Conservation (phyloP, 805 yeast genomes). For the Candida nemodendra region DNA sequence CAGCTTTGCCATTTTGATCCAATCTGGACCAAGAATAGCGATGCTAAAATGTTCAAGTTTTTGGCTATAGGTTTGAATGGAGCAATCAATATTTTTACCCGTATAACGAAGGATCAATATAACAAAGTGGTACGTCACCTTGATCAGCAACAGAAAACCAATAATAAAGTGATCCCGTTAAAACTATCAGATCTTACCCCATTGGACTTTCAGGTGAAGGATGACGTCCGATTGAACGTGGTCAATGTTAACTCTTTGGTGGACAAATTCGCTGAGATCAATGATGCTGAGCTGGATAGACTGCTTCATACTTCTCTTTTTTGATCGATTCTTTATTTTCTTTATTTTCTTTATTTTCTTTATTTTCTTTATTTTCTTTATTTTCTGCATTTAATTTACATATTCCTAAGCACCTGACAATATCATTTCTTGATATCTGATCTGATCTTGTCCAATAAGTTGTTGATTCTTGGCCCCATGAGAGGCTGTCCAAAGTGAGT, state of each 20-base stretch:
- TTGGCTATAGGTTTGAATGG: conserved; percentile 40
- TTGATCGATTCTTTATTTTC: too few species aligned
- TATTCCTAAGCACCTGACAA: too few species aligned
- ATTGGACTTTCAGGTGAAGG: conserved; percentile 5
- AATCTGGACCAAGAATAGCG: conserved; percentile 27
- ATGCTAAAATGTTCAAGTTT: conserved; percentile 9
- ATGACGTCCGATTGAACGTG: conserved; percentile 4
- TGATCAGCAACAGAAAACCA: conserved; percentile 2
- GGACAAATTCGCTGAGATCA: conserved; percentile 12
- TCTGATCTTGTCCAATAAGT: conserved; percentile 73
- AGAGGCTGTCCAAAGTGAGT: conserved; percentile 83
- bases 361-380: too few species aligned
- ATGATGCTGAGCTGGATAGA: conserved; percentile 12
- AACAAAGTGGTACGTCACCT: conserved; percentile 4
- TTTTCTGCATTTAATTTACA: too few species aligned
- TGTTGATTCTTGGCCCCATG: conserved; percentile 85
- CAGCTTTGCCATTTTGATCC: conserved; percentile 29
- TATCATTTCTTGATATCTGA: conserved; percentile 17
- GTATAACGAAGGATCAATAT: conserved; percentile 7
- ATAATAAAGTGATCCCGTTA: conserved; percentile 4
- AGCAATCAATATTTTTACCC: conserved; percentile 30
- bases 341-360: too few species aligned
- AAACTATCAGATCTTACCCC: conserved; percentile 10
- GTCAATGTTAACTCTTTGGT: conserved; percentile 18
- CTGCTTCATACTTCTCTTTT: conserved; percentile 13